Evolutionary conservation across 2,329 filamentous ascomycete genomes (phyloP).

Genomic region (Calonectria hongkongensis): DNA sequence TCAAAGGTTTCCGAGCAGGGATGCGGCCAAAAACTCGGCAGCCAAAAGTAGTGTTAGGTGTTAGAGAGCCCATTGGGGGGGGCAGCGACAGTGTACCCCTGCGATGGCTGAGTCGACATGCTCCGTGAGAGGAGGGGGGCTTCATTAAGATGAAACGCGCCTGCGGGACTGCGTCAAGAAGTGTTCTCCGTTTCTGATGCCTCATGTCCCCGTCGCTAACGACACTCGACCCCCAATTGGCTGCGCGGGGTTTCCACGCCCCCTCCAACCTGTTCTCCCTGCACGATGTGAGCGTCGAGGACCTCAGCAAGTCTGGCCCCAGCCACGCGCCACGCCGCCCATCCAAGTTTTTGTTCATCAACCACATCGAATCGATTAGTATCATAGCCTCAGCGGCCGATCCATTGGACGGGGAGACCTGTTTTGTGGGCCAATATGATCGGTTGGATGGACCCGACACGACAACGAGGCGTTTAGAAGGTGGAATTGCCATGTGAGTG

Average conservation of each 20-base stretch:
- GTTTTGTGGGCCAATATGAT: conserved; percentile 44
- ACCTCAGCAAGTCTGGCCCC: conserved; percentile 31
- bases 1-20: conserved; percentile 47
- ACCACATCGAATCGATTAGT: conserved; percentile 47
- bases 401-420: conserved; percentile 38
- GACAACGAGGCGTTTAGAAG: conserved; percentile 10
- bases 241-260: conserved; percentile 40
- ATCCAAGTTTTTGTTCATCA: conserved; percentile 39
- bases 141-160: conserved; percentile 69
- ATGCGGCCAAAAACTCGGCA: conserved; percentile 35
- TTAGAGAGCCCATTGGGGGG: conserved; percentile 34
- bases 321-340: conserved; percentile 39
- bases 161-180: conserved; percentile 71
- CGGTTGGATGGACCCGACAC: conserved; percentile 15
- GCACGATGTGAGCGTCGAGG: conserved; percentile 29
- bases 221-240: conserved; percentile 53
- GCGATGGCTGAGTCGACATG: conserved; percentile 51
- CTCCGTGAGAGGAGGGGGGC: conserved; percentile 43
- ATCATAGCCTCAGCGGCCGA: conserved; percentile 21
- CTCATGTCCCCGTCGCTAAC: conserved; percentile 59
- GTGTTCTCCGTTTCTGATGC: conserved; percentile 58
- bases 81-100: conserved; percentile 48
- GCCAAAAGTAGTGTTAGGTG: conserved; percentile 22
- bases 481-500: neutral
- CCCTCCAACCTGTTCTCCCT: conserved; percentile 40